Evolutionary conservation across 1,284 basidiomycete species (phyloP).

Genomic region (Gymnopus androsaceus): DNA sequence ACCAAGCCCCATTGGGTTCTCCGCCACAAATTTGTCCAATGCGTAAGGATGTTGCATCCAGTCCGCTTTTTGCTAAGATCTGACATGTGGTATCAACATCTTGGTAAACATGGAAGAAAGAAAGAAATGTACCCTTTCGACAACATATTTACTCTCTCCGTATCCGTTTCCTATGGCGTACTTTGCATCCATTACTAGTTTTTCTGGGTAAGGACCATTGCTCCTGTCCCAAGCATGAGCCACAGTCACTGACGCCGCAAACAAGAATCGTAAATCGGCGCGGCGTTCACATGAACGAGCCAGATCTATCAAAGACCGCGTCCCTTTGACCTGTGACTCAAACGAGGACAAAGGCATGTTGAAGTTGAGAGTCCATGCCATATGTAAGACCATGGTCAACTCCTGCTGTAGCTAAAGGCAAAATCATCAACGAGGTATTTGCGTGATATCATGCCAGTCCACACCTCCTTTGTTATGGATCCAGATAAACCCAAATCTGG

Average conservation of each 20-base stretch:
- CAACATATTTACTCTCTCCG: slow-evolving; percentile 25
- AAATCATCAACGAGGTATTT: background rate
- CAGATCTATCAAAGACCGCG: slow-evolving; percentile 27
- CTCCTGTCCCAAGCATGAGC: slow-evolving; percentile 3
- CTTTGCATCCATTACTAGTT: slow-evolving; percentile 3
- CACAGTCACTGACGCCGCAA: slow-evolving; percentile 31
- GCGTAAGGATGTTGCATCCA: background rate
- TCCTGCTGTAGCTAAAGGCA: background rate
- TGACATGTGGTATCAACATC: background rate
- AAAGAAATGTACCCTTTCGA: slow-evolving; percentile 19
- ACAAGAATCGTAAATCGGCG: slow-evolving; percentile 31
- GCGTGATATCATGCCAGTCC: background rate
- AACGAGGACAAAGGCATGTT: slow-evolving; percentile 29
- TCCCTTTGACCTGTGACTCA: slow-evolving; percentile 24
- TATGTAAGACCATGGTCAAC: slow-evolving; percentile 24
- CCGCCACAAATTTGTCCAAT: slow-evolving; percentile 3
- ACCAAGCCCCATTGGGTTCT: slow-evolving; percentile 3
- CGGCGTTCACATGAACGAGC: slow-evolving; percentile 15
- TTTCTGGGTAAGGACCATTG: slow-evolving; percentile 10
- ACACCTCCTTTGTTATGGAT: slow-evolving; percentile 4
- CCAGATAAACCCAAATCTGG: slow-evolving; percentile 24
- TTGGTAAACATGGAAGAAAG: background rate
- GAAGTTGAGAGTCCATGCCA: slow-evolving; percentile 33
- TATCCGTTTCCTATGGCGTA: slow-evolving; percentile 21
- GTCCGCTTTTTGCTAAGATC: background rate